Conservation (phyloP, 805 yeast species). For the Barnettozyma sucrosica region DNA sequence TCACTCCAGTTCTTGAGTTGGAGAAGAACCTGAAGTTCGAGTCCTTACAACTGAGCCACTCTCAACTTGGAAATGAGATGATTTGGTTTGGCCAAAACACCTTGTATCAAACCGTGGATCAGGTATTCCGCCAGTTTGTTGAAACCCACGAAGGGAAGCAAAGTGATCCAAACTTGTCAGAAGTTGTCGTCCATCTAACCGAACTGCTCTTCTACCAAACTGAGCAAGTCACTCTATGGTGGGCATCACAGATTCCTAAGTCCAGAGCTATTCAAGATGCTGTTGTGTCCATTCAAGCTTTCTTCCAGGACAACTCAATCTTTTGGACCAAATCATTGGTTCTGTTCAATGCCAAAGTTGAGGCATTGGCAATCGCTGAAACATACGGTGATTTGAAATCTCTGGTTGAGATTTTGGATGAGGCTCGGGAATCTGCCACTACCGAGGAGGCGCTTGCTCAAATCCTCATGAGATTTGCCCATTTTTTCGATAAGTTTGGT, state of each 20-base stretch:
- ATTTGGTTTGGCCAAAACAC: slow-evolving; percentile 47
- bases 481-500: slow-evolving; percentile 56
- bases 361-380: slow-evolving; percentile 60
- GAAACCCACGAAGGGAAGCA: slow-evolving; percentile 7
- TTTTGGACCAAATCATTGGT: slow-evolving; percentile 60
- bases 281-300: slow-evolving; percentile 15
- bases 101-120: slow-evolving; percentile 35
- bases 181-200: slow-evolving; percentile 30
- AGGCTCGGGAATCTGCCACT: slow-evolving; percentile 30
- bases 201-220: slow-evolving; percentile 37
- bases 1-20: slow-evolving; percentile 31
- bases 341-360: slow-evolving; percentile 40
- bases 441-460: slow-evolving; percentile 16
- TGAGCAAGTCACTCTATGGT: slow-evolving; percentile 32
- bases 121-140: slow-evolving; percentile 31
- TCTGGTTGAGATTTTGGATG: slow-evolving; percentile 47
- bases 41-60: slow-evolving; percentile 28
- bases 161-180: slow-evolving; percentile 12
- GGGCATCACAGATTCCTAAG: slow-evolving; percentile 19
- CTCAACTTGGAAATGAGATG: slow-evolving; percentile 25
- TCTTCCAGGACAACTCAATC: slow-evolving; percentile 28
- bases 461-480: slow-evolving; percentile 31
- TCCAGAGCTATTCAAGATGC: slow-evolving; percentile 19
- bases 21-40: slow-evolving; percentile 34
- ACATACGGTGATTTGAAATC: slow-evolving; percentile 60